Conservation (phyloP, 176 grass and related monocot species). For the Tuctoria greenei region DNA sequence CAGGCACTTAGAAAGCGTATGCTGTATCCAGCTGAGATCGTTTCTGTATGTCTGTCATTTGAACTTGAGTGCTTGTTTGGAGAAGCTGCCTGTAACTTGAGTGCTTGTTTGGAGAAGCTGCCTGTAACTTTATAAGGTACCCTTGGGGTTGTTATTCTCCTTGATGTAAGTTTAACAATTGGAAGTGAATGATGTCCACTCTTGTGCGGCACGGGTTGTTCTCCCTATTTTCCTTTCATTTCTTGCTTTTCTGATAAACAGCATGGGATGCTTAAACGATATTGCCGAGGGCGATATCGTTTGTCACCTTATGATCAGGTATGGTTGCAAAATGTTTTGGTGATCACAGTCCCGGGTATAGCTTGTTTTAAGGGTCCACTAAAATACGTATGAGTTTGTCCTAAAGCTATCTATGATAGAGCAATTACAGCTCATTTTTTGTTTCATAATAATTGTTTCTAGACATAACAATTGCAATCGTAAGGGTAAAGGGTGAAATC, state of each 20-base stretch:
- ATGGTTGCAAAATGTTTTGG: not conserved
- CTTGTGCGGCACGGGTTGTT: not conserved
- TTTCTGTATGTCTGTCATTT: not conserved
- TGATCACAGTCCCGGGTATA: too few relatives aligned
- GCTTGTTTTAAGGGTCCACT: too few relatives aligned
- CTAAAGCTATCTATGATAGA: too few relatives aligned
- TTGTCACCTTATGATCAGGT: too few relatives aligned
- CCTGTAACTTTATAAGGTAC: not conserved
- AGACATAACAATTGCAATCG: too few relatives aligned
- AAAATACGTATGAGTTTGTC: too few relatives aligned
- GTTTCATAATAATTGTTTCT: too few relatives aligned
- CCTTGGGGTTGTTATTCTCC: not conserved
- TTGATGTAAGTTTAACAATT: constrained; percentile 21
- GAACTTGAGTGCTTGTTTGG: constrained; percentile 19
- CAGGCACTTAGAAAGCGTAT: not conserved
- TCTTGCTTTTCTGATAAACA: not conserved
- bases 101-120: constrained; percentile 17
- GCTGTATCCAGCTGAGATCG: constrained; percentile 5
- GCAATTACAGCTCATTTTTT: too few relatives aligned
- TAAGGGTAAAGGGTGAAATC: too few relatives aligned
- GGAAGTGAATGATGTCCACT: not conserved
- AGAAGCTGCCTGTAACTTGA: not conserved
- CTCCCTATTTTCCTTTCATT: not conserved
- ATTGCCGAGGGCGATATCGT: too few relatives aligned
- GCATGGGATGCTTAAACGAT: too few relatives aligned